Evolutionary conservation across 2,329 filamentous ascomycete species (phyloP).

Genomic region (Alternaria triticina): DNA sequence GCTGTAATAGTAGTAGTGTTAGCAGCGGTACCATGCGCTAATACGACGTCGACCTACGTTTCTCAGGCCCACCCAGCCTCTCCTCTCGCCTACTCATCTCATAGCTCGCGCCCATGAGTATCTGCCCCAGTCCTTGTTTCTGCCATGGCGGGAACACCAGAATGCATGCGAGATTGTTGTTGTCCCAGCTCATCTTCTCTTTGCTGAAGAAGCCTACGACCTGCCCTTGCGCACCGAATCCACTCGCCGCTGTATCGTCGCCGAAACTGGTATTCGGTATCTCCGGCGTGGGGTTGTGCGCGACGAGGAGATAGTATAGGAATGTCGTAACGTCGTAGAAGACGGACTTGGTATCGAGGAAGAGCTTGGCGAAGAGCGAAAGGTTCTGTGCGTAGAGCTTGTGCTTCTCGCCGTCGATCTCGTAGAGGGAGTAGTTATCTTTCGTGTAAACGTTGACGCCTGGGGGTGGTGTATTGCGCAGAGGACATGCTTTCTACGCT

Average conservation of each 20-base stretch:
- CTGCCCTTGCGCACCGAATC: conserved; percentile 46
- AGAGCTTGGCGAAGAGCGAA: conserved; percentile 94
- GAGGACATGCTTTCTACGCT: conserved; percentile 52
- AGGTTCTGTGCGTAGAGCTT: conserved; percentile 93
- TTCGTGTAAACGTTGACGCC: conserved; percentile 79
- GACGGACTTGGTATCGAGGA: conserved; percentile 97
- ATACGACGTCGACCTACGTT: conserved; percentile 58
- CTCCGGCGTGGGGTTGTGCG: conserved; percentile 61
- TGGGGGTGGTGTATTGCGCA: conserved; percentile 58
- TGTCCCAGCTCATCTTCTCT: conserved; percentile 98
- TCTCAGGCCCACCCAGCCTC: conserved; percentile 88
- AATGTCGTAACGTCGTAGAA: conserved; percentile 97
- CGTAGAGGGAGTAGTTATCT: conserved; percentile 85
- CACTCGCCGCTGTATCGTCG: not conserved
- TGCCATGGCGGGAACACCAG: conserved; percentile 96
- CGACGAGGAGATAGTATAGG: conserved; percentile 90
- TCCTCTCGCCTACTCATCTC: conserved; percentile 85
- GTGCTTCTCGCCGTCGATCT: conserved; percentile 88
- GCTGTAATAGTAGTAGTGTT: conserved; percentile 49
- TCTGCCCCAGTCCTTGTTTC: conserved; percentile 81
- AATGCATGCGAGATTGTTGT: conserved; percentile 97
- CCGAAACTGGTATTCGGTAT: conserved; percentile 44
- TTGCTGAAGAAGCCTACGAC: conserved; percentile 98
- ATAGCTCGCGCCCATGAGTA: conserved; percentile 93
- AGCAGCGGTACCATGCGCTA: not conserved